These are phyloP conservation scores for Tolypocladium guangdongense DNA, from an alignment of 2,329 filamentous ascomycete genomes.

Conservation along the genomic window DNA sequence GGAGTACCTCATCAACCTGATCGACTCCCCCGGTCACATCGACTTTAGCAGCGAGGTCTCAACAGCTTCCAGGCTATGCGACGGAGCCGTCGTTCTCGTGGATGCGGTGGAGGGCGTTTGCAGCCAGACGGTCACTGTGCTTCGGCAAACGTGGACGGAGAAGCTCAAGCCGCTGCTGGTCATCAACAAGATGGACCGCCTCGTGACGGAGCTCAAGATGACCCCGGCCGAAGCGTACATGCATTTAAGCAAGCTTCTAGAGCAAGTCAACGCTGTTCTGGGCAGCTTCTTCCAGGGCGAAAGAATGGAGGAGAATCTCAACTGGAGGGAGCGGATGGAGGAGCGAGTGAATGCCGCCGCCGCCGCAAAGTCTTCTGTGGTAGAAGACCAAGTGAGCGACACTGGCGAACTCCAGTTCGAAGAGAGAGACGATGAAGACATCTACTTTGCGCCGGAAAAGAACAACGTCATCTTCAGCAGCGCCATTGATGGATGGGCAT, in stretches of 20 bases:
- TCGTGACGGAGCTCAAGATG: constrained; percentile 92
- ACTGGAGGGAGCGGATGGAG: constrained; percentile 90
- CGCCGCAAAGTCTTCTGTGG: constrained; percentile 44
- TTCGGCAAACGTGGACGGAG: constrained; percentile 91
- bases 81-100: constrained; percentile 87
- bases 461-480: constrained; percentile 99
- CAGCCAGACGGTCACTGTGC: constrained; percentile 94
- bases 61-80: constrained; percentile 85
- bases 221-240: constrained; percentile 80
- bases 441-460: constrained; percentile 96
- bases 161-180: constrained; percentile 90
- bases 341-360: constrained; percentile 66
- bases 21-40: constrained; percentile 96
- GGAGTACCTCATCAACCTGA: constrained; percentile 93
- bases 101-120: constrained; percentile 97
- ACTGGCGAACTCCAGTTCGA: constrained; percentile 62
- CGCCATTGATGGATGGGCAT: constrained; percentile 97
- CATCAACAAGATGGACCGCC: constrained; percentile 96
- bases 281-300: constrained; percentile 97
- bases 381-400: constrained; percentile 37
- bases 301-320: constrained; percentile 94
- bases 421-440: constrained; percentile 88
- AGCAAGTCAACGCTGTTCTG: constrained; percentile 94
- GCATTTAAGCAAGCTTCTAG: constrained; percentile 78
- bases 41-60: constrained; percentile 98